phyloP scores from a whole-genome alignment of 768 basidiomycete species.

The Xerocomellus chrysenteron region DNA sequence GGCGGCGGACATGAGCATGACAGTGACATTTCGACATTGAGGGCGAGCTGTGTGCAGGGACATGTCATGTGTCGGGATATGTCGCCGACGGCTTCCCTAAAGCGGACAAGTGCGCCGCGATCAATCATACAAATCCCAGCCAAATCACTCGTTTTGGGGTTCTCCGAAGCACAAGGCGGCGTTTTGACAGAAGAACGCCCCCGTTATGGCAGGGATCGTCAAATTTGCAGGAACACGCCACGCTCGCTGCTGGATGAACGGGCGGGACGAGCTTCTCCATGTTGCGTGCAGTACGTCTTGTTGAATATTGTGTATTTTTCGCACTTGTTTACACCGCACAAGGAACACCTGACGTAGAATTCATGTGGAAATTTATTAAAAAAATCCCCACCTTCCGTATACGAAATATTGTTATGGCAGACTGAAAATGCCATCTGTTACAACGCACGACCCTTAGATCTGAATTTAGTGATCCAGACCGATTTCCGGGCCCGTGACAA shows the following conservation, averaged over 20 bases:
- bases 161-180: slow-evolving; percentile 19
- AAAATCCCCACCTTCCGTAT: slow-evolving; percentile 44
- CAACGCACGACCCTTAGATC: slow-evolving; percentile 70
- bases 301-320: slow-evolving; percentile 15
- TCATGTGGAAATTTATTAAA: slow-evolving; percentile 40
- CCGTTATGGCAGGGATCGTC: slow-evolving; percentile 30
- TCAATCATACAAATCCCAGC: slow-evolving; percentile 22
- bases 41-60: slow-evolving; percentile 18
- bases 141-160: slow-evolving; percentile 27
- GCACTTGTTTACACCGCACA: slow-evolving; percentile 21
- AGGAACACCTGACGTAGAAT: slow-evolving; percentile 30
- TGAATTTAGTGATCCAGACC: slow-evolving; percentile 60
- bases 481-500: slow-evolving; percentile 42
- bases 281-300: slow-evolving; percentile 4
- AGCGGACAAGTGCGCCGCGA: slow-evolving; percentile 24
- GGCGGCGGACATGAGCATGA: slow-evolving; percentile 26
- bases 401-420: slow-evolving; percentile 41
- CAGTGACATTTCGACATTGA: slow-evolving; percentile 28
- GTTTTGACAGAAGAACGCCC: slow-evolving; percentile 20
- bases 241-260: neutral
- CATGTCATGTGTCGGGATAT: slow-evolving; percentile 23
- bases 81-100: slow-evolving; percentile 30
- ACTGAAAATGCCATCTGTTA: slow-evolving; percentile 41
- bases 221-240: slow-evolving; percentile 4
- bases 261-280: neutral